Percentiles rank a stretch among this genome's conserved stretches.
Conservation (phyloP, 257 asterid genomes). For the Fraxinus excelsior region DNA sequence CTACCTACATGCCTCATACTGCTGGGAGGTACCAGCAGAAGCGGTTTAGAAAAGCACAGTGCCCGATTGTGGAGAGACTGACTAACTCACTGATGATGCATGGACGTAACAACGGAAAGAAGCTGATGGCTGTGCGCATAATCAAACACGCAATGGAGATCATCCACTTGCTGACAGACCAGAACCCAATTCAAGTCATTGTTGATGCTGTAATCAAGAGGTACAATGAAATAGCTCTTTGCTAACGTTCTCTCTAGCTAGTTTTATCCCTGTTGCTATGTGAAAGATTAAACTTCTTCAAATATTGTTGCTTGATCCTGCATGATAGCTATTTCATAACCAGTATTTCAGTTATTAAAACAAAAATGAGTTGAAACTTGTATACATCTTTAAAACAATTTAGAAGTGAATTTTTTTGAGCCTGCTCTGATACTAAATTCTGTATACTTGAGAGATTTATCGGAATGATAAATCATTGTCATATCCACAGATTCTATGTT, state of each 20-base stretch:
- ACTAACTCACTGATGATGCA: conserved; percentile 94
- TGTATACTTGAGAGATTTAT: no score
- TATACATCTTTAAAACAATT: no score
- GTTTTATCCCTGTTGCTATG: not conserved
- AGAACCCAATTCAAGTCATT: conserved; percentile 63
- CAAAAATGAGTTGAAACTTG: no score
- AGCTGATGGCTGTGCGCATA: conserved; percentile 81
- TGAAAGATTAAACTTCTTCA: not conserved
- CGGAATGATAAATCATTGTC: no score
- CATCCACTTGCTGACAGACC: conserved; percentile 78
- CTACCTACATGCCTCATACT: conserved; percentile 73
- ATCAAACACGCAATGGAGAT: conserved; percentile 90
- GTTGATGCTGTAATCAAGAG: conserved; percentile 64
- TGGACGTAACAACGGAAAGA: conserved; percentile 89
- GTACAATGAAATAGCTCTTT: conserved; percentile 28
- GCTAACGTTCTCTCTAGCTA: not conserved
- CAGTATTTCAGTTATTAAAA: no score
- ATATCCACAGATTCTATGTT: not conserved
- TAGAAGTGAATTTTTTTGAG: no score
- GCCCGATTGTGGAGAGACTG: conserved; percentile 77
- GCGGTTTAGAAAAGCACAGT: conserved; percentile 86
- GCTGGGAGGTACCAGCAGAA: conserved; percentile 85
- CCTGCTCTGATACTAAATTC: no score
- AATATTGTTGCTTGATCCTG: no score
- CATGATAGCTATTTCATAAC: no score